These are phyloP conservation scores for Raddia distichophylla DNA, from an alignment of 176 grass and related monocot species.

Conservation along the genomic window DNA sequence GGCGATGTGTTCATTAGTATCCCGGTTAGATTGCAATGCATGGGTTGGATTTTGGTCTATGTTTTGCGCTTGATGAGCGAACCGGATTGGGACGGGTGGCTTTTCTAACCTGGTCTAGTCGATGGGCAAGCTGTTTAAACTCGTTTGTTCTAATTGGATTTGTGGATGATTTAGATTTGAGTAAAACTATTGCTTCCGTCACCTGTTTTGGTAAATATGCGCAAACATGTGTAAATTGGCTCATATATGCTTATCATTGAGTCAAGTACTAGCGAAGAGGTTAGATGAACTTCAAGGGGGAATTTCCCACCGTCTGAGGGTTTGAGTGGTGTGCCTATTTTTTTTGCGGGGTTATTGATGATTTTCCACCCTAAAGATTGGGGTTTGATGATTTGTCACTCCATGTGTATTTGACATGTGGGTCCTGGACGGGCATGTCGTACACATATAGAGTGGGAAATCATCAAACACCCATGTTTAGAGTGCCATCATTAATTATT, in stretches of 20 bases:
- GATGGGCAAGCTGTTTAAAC: not conserved
- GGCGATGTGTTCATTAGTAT: not conserved
- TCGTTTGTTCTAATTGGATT: not conserved
- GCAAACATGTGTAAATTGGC: not conserved
- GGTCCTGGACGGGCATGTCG: no score
- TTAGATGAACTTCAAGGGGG: not conserved
- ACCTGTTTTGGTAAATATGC: not conserved
- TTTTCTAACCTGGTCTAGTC: not conserved
- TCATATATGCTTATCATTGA: not conserved
- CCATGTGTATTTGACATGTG: no score
- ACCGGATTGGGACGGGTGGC: not conserved
- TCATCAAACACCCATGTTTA: no score
- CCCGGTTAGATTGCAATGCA: slow-evolving; percentile 9
- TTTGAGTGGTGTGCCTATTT: slow-evolving; percentile 10
- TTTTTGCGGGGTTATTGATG: not conserved
- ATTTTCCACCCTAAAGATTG: no score
- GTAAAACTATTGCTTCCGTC: not conserved
- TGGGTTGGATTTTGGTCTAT: not conserved
- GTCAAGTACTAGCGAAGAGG: slow-evolving; percentile 8
- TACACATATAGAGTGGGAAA: no score
- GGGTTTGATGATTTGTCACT: no score
- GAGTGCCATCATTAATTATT: no score
- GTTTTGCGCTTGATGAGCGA: not conserved
- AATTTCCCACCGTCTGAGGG: slow-evolving; percentile 9
- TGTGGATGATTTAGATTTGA: not conserved